Base-by-base conservation (phyloP, 2,329 filamentous ascomycete species). In the Pseudofabraea citricarpa region DNA sequence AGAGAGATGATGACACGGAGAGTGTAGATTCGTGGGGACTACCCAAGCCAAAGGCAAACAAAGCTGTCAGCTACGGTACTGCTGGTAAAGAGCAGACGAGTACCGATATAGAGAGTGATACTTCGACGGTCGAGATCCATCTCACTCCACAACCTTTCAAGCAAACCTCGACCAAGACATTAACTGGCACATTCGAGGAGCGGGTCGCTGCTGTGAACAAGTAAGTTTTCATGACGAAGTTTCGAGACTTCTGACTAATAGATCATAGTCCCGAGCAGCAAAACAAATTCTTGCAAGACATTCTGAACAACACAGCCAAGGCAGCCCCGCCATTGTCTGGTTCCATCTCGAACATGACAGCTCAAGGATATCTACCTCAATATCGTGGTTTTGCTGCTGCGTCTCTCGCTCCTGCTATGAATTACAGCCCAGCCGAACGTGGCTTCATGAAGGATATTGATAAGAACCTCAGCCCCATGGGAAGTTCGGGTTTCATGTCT, bases 301-400 rank as follows among this genome's bases (percentile, higher is more conserved):
- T 63, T 50, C 48, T 63, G n/a, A 56, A 46, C 44, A 57, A 55
- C 22, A 47, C 36, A 36, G 26, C 53, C 6, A 52, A 57, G 44
- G 47, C 57, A 16, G 54, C 56, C 13, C 46, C 55, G 24, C 52
- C 52, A 24, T 41, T 57, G 23, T 56, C 56, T n/a, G 59, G 57
- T 31, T 47, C 52, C 10, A 40, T 63, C 24, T 59, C 60, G 21
- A 56, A 59, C 21, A 50, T 56, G 26, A 62, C 51, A 39, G 60
- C 57, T 41, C 56, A 57, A 41, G 61, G 61, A 19, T 60, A 53
- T 41, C 48, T 63, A 15, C 61, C 59, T 38, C 56, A 56, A 31
- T 61, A 61, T 36, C 50, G 54, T 27, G 61, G 58, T 22, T 56
- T 56, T 37, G 60, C 61, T 16, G 53, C 51, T 41, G 58, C 58